phyloP scores from a whole-genome alignment of 2,329 filamentous ascomycete genomes.

The Nothophaeocryptopus gaeumannii region DNA sequence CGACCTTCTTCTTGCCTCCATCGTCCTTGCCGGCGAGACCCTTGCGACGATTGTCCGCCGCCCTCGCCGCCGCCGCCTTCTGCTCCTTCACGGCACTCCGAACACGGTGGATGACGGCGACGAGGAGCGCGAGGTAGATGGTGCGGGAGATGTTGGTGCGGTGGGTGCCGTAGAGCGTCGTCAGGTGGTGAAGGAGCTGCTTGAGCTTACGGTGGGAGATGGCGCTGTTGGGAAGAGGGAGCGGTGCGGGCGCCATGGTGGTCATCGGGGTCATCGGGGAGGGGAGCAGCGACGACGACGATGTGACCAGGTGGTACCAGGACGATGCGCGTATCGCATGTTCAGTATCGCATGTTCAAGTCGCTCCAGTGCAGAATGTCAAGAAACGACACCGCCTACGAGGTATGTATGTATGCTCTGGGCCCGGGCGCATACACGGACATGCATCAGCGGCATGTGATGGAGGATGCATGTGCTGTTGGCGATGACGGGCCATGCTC shows the following conservation, averaged over 20 bases:
- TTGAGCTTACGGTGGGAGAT: constrained; percentile 34
- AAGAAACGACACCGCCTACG: no score
- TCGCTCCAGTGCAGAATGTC: no score
- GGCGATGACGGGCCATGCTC: no score
- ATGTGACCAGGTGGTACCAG: background rate
- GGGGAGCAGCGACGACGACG: background rate
- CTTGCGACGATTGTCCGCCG: constrained; percentile 55
- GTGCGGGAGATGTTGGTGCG: constrained; percentile 78
- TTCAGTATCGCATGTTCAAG: no score
- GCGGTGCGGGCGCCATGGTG: constrained; percentile 23
- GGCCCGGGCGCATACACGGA: no score
- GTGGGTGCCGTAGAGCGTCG: constrained; percentile 71
- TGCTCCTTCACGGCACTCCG: constrained; percentile 90
- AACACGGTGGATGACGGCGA: constrained; percentile 80
- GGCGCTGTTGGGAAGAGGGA: constrained; percentile 8
- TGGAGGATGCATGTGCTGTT: no score
- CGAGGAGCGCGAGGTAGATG: constrained; percentile 77
- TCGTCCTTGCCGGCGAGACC: constrained; percentile 38
- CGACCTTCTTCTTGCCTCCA: constrained; percentile 66
- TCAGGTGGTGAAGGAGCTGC: constrained; percentile 50
- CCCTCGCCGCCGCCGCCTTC: constrained; percentile 73
- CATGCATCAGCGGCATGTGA: no score
- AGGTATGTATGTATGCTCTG: no score
- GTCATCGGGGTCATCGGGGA: background rate
- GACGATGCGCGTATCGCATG: no score